Evolutionary conservation across 192 early-diverging fungal genomes (phyloP), one percentile per base, ranked within the genome.

Genomic region (Backusella westeae): DNA sequence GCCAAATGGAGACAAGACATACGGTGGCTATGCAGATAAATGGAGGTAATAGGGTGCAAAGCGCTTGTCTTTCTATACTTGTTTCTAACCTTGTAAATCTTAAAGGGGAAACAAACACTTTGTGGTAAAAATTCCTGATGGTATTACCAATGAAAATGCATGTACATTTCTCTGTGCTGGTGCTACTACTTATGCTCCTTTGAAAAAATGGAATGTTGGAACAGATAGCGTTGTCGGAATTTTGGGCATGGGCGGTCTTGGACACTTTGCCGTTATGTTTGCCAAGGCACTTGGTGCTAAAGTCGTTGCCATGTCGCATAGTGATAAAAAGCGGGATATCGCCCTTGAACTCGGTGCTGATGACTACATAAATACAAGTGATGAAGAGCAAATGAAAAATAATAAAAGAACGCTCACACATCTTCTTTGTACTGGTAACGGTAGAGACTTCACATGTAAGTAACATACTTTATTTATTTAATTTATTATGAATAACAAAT

Each of bases 131-230:
- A 85, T 89, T 49, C 88, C 88, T 14, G 86, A 71, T 8, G 52
- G 32, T 23, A 83, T 89, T 73, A 81, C 78, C 14, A 81, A 83
- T 15, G 78, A 78, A 8, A 86, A 87, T 36, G 92, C 90, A 10
- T 88, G 90, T 1, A 90, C 93, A 7, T 83, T 96, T 23, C 73
- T 96, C 71, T 96, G 94, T 80, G 94, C 92, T 42, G 95, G 76
- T 32, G 67, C 87, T 69, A 93, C 95, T 29, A 86, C 89, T 3
- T 92, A 78, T 65, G 69, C 77, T 39, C 81, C 90, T 67, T 76
- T 93, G 10, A 73, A 78, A 32, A 76, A 75, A 2, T 34, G 71
- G 69, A 66, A 83, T 34, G 78, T 87, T 34, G 80, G 77, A 23
- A 26, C 84, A 0, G 81, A 83, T 0, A 82, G 73, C 38, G 44